phyloP scores from a whole-genome alignment of 179 eudicot species.

The Gypsophila paniculata region DNA sequence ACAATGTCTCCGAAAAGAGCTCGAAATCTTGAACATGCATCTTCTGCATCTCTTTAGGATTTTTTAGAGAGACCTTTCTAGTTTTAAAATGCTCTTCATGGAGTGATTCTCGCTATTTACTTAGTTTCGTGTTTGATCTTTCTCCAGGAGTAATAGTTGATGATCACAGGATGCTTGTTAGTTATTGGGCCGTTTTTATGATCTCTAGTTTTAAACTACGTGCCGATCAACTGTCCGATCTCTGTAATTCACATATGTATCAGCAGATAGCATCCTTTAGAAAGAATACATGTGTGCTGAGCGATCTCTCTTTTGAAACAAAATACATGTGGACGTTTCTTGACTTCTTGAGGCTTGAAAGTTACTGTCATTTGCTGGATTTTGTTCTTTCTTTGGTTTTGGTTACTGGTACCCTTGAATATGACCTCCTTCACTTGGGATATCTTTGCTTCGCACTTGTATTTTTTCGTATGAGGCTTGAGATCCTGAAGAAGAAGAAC shows the following conservation, averaged over 20 bases:
- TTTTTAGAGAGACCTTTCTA: constrained; percentile 2
- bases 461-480: constrained; percentile 83
- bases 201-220: constrained; percentile 83
- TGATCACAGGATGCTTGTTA: constrained; percentile 76
- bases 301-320: constrained; percentile 94
- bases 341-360: constrained; percentile 86
- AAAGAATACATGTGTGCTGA: constrained; percentile 83
- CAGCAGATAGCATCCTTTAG: constrained; percentile 78
- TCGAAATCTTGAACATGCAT: background rate
- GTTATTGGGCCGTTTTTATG: constrained; percentile 79
- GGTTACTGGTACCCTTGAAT: constrained; percentile 92
- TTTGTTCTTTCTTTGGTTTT: constrained; percentile 83
- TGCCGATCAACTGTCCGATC: constrained; percentile 60
- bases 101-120: background rate
- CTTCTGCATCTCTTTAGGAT: background rate
- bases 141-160: constrained; percentile 77
- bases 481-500: constrained; percentile 85
- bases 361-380: constrained; percentile 95
- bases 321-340: constrained; percentile 95
- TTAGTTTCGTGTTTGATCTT: background rate
- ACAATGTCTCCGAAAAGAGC: background rate
- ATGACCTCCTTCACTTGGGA: constrained; percentile 90
- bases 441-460: constrained; percentile 91
- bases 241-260: constrained; percentile 67
- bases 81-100: background rate